These are phyloP conservation scores for Lachnellula suecica DNA, from an alignment of 2,329 filamentous ascomycete species.

Conservation along the genomic window DNA sequence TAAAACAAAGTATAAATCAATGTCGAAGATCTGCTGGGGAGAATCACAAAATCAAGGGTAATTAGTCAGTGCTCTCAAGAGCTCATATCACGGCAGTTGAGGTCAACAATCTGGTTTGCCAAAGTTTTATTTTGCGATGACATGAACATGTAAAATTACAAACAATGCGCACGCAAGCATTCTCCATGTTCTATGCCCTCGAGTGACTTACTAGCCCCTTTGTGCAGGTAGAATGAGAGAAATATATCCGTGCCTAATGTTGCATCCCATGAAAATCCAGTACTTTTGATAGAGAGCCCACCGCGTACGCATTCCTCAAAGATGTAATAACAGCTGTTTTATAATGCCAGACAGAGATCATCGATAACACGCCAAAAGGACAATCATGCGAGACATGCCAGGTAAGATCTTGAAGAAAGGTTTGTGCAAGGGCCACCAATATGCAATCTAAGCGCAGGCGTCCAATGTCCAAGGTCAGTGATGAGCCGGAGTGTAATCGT, in stretches of 20 bases:
- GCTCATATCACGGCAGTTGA: no score
- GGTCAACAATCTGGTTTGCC: no score
- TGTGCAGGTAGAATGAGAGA: slow-evolving; percentile 6
- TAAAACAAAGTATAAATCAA: no score
- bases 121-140: slow-evolving; percentile 17
- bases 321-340: slow-evolving; percentile 2
- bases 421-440: slow-evolving; percentile 27
- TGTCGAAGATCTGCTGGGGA: no score
- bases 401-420: slow-evolving; percentile 5
- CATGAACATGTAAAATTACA: slow-evolving; percentile 26
- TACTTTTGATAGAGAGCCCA: slow-evolving; percentile 21
- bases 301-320: slow-evolving; percentile 6
- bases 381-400: slow-evolving; percentile 6
- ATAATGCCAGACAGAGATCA: slow-evolving; percentile 6
- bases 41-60: no score
- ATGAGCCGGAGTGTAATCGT: slow-evolving; percentile 18
- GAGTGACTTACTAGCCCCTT: slow-evolving; percentile 10
- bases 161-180: slow-evolving; percentile 14
- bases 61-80: no score
- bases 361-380: slow-evolving; percentile 3
- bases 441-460: slow-evolving; percentile 26
- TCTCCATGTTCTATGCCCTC: slow-evolving; percentile 20
- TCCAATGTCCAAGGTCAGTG: slow-evolving; percentile 16
- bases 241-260: slow-evolving; percentile 9
- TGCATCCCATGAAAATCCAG: slow-evolving; percentile 15